Base-by-base conservation (phyloP, 1,139 yeast species). In the Saccharomyces hybrid region DNA sequence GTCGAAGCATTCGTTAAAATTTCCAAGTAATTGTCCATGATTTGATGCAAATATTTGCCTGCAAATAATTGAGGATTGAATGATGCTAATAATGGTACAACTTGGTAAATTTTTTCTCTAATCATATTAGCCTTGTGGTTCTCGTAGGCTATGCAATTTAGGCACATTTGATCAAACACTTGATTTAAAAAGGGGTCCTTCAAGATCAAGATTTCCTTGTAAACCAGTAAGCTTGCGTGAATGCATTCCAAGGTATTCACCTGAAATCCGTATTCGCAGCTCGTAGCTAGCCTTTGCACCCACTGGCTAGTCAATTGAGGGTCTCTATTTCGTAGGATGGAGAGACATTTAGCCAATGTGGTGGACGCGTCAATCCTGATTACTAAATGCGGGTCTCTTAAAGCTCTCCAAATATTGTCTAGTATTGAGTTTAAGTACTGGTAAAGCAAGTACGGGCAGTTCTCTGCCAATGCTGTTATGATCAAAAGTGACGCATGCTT, bases 401-500 rank as follows among this genome's bases (percentile, higher is more conserved):
- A 73, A 0, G 96, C 96, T 47, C 84, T 78, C 97, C 98, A 91
- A 25, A 93, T 81, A 61, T 86, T 84, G 54, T 88, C 91, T 57
- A 91, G 75, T n/a, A 91, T 84, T 51, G 86, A 87, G 56, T 86
- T 83, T 30, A 89, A 86, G 68, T 87, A 88, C 25, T 85, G 82
- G 67, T 86, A 87, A 52, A 93, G 74, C 52, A 90, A 75, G 8
- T 95, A 87, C 1, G 98, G 97, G 3, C 96, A 87, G 65, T 88
- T 87, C 55, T 83, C 83, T 0, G 97, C 96, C 59, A 93, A 78
- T 0, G 97, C 87, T 11, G 86, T 81, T 49, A 93, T 81, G 55
- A 90, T 85, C 54, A 93, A 75, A 14, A 93, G 86, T 0, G 98
- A 96, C 0, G 97, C 97, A 69, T 90, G 97, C 59, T 96, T 81